A percentile compares a stretch with the other conserved stretches of the same genome.
Conservation (phyloP, 225 moss, liverwort and hornwort species). For the Physcomitrium patens region DNA sequence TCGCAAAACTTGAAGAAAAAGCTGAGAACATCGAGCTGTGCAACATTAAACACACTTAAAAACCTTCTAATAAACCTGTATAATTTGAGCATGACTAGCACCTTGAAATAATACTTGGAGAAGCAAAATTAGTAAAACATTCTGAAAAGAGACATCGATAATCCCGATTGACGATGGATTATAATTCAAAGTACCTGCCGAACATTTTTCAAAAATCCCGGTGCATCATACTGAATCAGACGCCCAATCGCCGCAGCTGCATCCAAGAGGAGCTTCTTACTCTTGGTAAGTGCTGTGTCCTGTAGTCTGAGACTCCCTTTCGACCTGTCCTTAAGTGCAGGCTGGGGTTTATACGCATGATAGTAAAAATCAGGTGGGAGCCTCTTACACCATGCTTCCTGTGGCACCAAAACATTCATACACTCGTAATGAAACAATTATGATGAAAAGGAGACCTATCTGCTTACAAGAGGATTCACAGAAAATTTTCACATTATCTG, state of each 20-base stretch:
- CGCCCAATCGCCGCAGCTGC: slow-evolving; percentile 75
- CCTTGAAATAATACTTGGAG: neutral
- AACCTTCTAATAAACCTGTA: slow-evolving; percentile 8
- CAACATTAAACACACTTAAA: neutral
- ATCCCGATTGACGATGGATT: neutral
- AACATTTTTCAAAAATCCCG: slow-evolving; percentile 77
- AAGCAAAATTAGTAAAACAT: slow-evolving; percentile 9
- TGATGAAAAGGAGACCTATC: neutral
- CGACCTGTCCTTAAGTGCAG: slow-evolving; percentile 57
- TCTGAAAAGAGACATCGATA: slow-evolving; percentile 14
- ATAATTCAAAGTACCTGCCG: slow-evolving; percentile 63
- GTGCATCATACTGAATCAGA: slow-evolving; percentile 77
- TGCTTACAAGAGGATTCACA: neutral
- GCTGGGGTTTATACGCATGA: slow-evolving; percentile 56
- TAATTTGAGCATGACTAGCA: slow-evolving; percentile 5
- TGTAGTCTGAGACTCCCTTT: slow-evolving; percentile 58
- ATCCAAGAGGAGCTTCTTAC: slow-evolving; percentile 66
- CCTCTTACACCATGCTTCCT: slow-evolving; percentile 95
- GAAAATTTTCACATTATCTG: neutral
- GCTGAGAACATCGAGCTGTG: neutral
- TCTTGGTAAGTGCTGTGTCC: slow-evolving; percentile 61
- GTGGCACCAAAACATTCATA: slow-evolving; percentile 32
- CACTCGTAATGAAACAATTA: neutral
- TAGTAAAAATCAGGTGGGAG: slow-evolving; percentile 52
- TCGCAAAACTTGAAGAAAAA: neutral